Conservation (phyloP, 352 stramenopile species). For the Pythium insidiosum region DNA sequence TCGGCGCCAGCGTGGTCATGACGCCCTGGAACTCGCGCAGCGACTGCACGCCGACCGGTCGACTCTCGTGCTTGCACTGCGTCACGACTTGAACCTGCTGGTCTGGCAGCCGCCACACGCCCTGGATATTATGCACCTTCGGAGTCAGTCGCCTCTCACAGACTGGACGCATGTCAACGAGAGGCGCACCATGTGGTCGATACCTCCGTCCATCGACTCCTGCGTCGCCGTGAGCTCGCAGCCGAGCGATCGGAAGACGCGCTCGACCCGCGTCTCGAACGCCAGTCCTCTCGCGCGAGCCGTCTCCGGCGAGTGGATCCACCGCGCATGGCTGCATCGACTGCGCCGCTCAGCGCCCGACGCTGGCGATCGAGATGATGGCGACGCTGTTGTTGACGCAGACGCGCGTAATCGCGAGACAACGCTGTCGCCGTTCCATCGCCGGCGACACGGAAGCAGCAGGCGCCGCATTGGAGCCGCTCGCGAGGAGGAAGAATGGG, state of each 20-base stretch:
- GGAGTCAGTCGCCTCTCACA: too few species aligned
- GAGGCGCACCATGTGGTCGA: constrained; percentile 39
- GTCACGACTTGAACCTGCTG: constrained; percentile 56
- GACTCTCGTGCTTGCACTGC: constrained; percentile 76
- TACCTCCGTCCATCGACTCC: constrained; percentile 57
- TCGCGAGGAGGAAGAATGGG: too few species aligned
- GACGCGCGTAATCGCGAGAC: too few species aligned
- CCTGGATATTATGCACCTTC: too few species aligned
- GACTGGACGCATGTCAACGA: background rate
- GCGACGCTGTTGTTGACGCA: too few species aligned
- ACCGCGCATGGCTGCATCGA: too few species aligned
- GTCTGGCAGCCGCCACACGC: constrained; percentile 55
- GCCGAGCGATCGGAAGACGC: constrained; percentile 36
- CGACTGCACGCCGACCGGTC: constrained; percentile 56
- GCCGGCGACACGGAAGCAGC: too few species aligned
- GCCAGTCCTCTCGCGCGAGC: constrained; percentile 35
- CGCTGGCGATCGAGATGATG: too few species aligned
- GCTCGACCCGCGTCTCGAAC: constrained; percentile 56
- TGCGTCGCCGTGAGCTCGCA: constrained; percentile 53
- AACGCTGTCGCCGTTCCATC: too few species aligned
- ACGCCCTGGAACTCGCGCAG: constrained; percentile 75
- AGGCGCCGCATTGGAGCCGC: too few species aligned
- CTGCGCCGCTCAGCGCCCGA: too few species aligned
- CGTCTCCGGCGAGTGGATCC: too few species aligned
- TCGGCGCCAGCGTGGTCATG: constrained; percentile 27